Base-by-base conservation (phyloP, 805 yeast genomes). In the Yarrowia divulgata region DNA sequence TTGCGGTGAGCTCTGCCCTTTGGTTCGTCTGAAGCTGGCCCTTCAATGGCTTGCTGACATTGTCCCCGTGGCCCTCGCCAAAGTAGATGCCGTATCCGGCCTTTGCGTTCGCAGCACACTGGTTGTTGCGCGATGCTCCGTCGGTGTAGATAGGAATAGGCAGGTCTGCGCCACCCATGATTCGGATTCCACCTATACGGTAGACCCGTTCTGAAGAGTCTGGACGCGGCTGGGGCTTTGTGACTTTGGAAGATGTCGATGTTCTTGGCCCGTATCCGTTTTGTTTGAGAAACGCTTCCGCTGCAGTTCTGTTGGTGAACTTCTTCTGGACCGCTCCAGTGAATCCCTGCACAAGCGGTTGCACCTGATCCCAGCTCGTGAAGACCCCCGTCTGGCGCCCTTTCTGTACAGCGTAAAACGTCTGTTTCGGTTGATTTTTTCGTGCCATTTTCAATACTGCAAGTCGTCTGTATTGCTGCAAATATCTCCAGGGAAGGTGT, bases 91-190 rank as follows among this genome's bases (percentile, higher is more conserved):
- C 66, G 10, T 60, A 60, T 1, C 66, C 66, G 6, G 66, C 66
- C 14, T 45, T 60, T 3, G 66, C 66, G 8, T 34, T 43, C 16
- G 12, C 1, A 7, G 45, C 29, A 23, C 29, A 18, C 42, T 60
- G 50, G 8, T 60, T 60, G n/a, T 60, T 60, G 40, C 64, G 64
- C 9, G 66, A 60, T 5, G 66, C 66, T 8, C 66, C 66, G n/a
- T 60, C 66, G 14, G 66, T 60, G 13, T 60, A 60, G 1, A 57
- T 14, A 19, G 60, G 35, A 1, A 54, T 54, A 6, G 45, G 60
- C 2, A 13, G 3, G 45, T 23, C 60, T 3, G 9, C n/a, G 4
- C 32, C 29, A 4, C 58, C 58, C 16, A 35, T 8, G 9, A 35
- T 29, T 7, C 10, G 7, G 4, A 48, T 23, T 16, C 52, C 52